These are phyloP conservation scores for Aeminium ludgeri DNA, from an alignment of 495 filamentous ascomycete species.

Conservation along the genomic window DNA sequence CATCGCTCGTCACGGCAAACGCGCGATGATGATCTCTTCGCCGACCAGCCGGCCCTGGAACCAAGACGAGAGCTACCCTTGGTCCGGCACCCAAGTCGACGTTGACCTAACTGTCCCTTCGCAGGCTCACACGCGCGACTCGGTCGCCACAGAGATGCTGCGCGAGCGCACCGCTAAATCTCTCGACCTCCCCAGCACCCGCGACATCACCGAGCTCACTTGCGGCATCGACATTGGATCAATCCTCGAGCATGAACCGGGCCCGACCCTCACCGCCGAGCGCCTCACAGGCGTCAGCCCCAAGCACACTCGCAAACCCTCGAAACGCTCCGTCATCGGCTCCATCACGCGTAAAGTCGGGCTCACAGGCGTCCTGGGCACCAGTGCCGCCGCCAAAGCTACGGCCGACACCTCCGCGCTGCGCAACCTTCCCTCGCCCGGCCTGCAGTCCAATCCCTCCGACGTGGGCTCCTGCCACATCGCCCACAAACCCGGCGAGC, in stretches of 20 bases:
- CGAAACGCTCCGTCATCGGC: conserved; percentile 15
- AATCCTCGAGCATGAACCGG: conserved; percentile 4
- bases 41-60: conserved; percentile 23
- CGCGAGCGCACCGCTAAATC: conserved; percentile 11
- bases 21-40: conserved; percentile 11
- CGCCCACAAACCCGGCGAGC: conserved; percentile 22
- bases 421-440: conserved; percentile 6
- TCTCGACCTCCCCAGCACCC: conserved; percentile 3
- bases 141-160: conserved; percentile 1
- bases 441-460: neutral
- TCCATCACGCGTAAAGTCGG: conserved; percentile 14
- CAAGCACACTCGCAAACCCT: conserved; percentile 8
- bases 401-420: neutral
- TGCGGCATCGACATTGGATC: conserved; percentile 16
- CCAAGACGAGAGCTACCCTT: conserved; percentile 26
- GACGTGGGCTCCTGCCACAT: too few relatives aligned
- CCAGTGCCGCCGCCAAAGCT: neutral
- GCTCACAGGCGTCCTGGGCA: neutral
- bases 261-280: conserved; percentile 10
- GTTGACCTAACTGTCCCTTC: conserved; percentile 23
- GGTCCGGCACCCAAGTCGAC: conserved; percentile 15
- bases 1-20: conserved; percentile 13
- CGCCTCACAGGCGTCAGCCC: conserved; percentile 11
- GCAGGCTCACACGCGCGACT: conserved; percentile 10
- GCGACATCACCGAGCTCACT: conserved; percentile 2